These are phyloP conservation scores for Fusarium clavum DNA, from an alignment of 2,329 filamentous ascomycete genomes.

Conservation along the genomic window DNA sequence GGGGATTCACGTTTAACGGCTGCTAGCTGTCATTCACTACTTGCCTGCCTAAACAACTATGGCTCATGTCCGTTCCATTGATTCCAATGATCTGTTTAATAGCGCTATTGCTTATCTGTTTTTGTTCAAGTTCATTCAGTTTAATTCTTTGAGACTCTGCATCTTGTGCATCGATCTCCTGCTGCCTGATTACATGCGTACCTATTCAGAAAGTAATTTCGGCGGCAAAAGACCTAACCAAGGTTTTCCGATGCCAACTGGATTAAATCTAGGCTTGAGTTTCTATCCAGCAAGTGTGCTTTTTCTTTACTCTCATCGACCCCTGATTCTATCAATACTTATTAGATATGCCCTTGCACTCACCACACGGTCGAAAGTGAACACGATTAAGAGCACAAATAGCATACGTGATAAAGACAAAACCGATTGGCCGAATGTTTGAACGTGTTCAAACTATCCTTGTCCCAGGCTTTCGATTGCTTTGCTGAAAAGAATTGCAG, in stretches of 20 bases:
- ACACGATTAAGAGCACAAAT: neutral
- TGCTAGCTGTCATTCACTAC: neutral
- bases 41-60: neutral
- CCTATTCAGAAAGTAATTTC: neutral
- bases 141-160: neutral
- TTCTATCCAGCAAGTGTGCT: rapidly evolving
- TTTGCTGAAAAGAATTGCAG: neutral
- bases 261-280: rapidly evolving
- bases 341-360: neutral
- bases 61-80: neutral
- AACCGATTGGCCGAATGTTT: neutral
- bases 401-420: neutral
- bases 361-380: neutral
- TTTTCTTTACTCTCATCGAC: neutral
- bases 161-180: neutral
- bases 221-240: neutral
- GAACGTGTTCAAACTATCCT: neutral
- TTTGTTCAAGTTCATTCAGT: neutral
- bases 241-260: neutral
- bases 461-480: neutral
- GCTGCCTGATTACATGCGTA: neutral
- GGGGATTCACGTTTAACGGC: slow-evolving; percentile 22
- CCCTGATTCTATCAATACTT: neutral
- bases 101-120: neutral
- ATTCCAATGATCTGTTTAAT: neutral